Percentiles rank a stretch among this genome's conserved stretches.
Evolutionary conservation across 306 rosid genomes (phyloP).

Genomic region (Dryas octopetala): DNA sequence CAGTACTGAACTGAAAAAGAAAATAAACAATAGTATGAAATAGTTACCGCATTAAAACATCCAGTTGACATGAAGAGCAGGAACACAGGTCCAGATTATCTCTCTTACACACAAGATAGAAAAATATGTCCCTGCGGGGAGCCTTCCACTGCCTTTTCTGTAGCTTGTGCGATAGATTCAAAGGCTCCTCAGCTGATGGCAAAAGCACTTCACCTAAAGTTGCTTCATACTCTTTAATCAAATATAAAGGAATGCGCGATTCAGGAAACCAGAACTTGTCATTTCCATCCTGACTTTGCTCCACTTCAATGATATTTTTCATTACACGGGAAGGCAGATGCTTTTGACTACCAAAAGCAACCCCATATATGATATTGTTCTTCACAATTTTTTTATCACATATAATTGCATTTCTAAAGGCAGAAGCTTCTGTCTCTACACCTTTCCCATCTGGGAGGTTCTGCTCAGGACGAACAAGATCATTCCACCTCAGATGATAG

Average conservation of each 20-base stretch:
- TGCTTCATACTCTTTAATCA: constrained; percentile 83
- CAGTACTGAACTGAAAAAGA: constrained; percentile 8
- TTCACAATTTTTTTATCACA: constrained; percentile 61
- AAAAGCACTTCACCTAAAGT: constrained; percentile 31
- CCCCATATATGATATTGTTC: constrained; percentile 56
- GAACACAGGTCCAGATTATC: constrained; percentile 60
- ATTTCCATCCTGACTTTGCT: constrained; percentile 55
- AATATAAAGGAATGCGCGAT: constrained; percentile 72
- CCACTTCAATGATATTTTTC: constrained; percentile 75
- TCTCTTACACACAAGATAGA: constrained; percentile 80
- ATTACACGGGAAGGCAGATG: constrained; percentile 91
- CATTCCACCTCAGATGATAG: constrained; percentile 84
- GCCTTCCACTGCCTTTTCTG: constrained; percentile 48
- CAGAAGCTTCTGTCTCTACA: constrained; percentile 86
- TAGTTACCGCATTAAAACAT: constrained; percentile 55
- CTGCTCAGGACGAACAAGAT: constrained; percentile 91
- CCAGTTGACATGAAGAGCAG: constrained; percentile 72
- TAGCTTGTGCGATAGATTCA: constrained; percentile 39
- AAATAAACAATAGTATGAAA: constrained; percentile 2
- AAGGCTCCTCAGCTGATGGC: constrained; percentile 40
- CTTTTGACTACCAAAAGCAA: constrained; percentile 86
- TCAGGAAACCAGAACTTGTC: constrained; percentile 86
- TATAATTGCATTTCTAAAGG: constrained; percentile 81
- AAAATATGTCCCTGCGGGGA: constrained; percentile 56
- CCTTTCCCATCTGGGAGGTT: constrained; percentile 74